Evolutionary conservation across 1,284 basidiomycete genomes (phyloP), one percentile per base, ranked within the genome.

Genomic region (Trichosporon sp.): DNA sequence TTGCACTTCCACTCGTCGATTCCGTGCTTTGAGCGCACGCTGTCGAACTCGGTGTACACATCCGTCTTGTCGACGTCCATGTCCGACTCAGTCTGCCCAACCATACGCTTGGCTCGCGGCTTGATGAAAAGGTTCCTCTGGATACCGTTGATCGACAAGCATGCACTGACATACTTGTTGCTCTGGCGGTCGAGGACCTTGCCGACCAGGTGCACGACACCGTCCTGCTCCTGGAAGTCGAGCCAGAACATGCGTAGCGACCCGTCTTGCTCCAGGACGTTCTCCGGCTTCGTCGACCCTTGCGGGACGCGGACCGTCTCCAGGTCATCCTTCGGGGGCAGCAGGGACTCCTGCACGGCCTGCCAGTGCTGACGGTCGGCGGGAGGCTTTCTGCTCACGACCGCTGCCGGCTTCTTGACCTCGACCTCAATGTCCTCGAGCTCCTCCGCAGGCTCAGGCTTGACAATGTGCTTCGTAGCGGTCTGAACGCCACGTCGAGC

Each of bases 101-200:
- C 21, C 31, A 18, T 35, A 23, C 87, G 87, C 65, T 87, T 87
- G 44, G 88, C 84, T 9, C 94, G 88, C 0, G 95, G 94, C 66
- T 96, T 87, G n/a, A 97, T 88, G 77, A 92, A 98, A n/a, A 99
- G 84, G 80, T 97, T 98, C 29, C 96, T 89, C 83, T 98, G 87
- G 23, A 99, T 87, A 67, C 90, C 90, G 71, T 92, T 89, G 65
- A 99, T 87, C 1, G 90, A 91, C 47, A 99, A 86, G 75, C 93
- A 95, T 74, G 92, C 92, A 25, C 93, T 95, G n/a, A 93, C 86
- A 87, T 91, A 98, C 68, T 84, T 85, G 25, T 83, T 83, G 1
- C 88, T 87, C 5, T 85, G 82, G 80, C 90, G 90, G 81, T 95
- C 92, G 73, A 91, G 88, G 31, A 93, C 87, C 82, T 97, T 98